A percentile compares a stretch with the other conserved stretches of the same genome.
phyloP scores from a whole-genome alignment of 305 asterid genomes.

The Fraxinus paxiana region DNA sequence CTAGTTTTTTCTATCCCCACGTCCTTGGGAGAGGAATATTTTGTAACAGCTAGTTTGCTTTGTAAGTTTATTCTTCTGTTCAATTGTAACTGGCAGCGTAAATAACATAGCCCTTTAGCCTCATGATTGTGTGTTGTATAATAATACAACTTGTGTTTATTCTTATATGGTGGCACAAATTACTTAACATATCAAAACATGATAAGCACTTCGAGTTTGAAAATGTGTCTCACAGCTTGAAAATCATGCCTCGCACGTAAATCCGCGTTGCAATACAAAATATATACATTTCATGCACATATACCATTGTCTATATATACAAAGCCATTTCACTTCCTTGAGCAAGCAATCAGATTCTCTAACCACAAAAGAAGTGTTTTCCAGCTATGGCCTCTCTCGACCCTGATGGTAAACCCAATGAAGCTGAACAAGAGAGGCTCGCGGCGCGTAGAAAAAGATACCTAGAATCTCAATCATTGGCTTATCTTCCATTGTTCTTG shows the following conservation, averaged over 20 bases:
- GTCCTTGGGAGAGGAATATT: constrained; percentile 13
- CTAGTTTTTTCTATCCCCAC: constrained; percentile 14
- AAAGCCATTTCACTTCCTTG: constrained; percentile 4
- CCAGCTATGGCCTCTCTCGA: constrained; percentile 31
- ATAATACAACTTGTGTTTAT: too few relatives aligned
- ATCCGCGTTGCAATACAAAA: not conserved
- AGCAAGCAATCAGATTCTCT: not conserved
- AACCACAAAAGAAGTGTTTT: not conserved
- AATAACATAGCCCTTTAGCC: too few relatives aligned
- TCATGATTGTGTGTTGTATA: too few relatives aligned
- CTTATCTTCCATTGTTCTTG: constrained; percentile 45
- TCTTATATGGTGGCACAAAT: too few relatives aligned
- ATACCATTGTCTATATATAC: constrained; percentile 14
- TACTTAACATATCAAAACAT: constrained; percentile 1
- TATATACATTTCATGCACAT: not conserved
- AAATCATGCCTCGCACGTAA: constrained; percentile 38
- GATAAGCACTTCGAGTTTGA: constrained; percentile 22
- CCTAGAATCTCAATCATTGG: constrained; percentile 41
- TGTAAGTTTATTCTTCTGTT: constrained; percentile 21
- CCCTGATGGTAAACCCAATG: constrained; percentile 54
- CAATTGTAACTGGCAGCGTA: not conserved
- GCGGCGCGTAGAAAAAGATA: constrained; percentile 38
- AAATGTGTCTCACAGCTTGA: not conserved
- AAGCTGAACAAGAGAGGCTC: constrained; percentile 51
- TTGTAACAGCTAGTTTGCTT: constrained; percentile 13